Percentiles rank a stretch among this genome's conserved stretches.
phyloP scores from a whole-genome alignment of 2,329 filamentous ascomycete genomes.

The Bertia moriformis region DNA sequence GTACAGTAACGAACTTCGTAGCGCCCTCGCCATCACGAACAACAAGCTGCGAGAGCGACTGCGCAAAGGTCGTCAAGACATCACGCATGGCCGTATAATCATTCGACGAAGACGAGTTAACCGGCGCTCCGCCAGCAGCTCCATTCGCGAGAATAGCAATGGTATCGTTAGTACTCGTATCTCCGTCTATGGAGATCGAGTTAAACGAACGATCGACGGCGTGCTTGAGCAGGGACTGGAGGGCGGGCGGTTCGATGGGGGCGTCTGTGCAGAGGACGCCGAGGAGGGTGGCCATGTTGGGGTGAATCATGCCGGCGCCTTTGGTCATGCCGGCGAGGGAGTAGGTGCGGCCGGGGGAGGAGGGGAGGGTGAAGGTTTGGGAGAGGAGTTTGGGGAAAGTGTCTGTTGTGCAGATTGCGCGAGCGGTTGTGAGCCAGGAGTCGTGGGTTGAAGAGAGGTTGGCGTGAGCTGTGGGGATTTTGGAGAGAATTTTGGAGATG shows the following conservation, averaged over 20 bases:
- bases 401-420: slow-evolving; percentile 93
- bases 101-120: slow-evolving; percentile 17
- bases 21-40: slow-evolving; percentile 94
- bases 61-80: slow-evolving; percentile 64
- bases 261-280: slow-evolving; percentile 56
- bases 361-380: slow-evolving; percentile 69
- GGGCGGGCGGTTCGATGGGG: slow-evolving; percentile 33
- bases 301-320: slow-evolving; percentile 83
- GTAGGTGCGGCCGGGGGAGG: slow-evolving; percentile 62
- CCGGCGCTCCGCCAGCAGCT: slow-evolving; percentile 58
- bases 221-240: slow-evolving; percentile 33
- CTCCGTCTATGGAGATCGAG: slow-evolving; percentile 55
- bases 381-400: slow-evolving; percentile 95
- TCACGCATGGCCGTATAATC: slow-evolving; percentile 60
- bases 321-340: slow-evolving; percentile 89
- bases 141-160: slow-evolving; percentile 60
- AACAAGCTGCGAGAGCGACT: slow-evolving; percentile 77
- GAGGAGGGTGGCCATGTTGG: slow-evolving; percentile 59
- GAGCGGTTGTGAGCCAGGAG: slow-evolving; percentile 74
- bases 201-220: slow-evolving; percentile 50
- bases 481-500: slow-evolving; percentile 74
- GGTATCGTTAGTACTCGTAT: slow-evolving; percentile 59
- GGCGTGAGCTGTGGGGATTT: slow-evolving; percentile 63
- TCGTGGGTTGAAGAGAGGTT: slow-evolving; percentile 63
- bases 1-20: slow-evolving; percentile 93